Evolutionary conservation across 768 basidiomycete species (phyloP).

Genomic region (Hericium alpestre): DNA sequence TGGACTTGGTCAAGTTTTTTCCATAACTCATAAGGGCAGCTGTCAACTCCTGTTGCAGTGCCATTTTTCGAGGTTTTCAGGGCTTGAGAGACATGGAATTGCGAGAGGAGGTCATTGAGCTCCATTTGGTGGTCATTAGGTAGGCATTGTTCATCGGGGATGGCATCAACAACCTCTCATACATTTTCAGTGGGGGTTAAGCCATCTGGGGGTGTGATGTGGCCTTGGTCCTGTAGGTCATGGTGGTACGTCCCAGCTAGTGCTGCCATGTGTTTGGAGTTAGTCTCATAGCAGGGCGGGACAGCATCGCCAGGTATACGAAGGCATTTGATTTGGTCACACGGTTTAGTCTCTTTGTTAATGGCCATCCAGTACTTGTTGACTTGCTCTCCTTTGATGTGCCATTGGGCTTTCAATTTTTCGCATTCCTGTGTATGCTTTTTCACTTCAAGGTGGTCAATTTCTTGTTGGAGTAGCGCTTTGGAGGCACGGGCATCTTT

Average conservation of each 20-base stretch:
- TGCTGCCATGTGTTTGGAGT: not conserved
- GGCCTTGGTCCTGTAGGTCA: not conserved
- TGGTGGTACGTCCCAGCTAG: not conserved
- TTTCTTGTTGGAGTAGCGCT: not conserved
- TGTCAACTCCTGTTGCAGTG: not conserved
- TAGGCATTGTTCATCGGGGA: not conserved
- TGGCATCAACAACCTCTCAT: not conserved
- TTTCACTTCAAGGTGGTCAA: not conserved
- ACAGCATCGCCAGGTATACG: not conserved
- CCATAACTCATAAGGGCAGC: not conserved
- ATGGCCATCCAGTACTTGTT: not conserved
- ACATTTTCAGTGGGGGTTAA: not conserved
- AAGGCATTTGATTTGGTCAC: not conserved
- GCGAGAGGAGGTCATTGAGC: too few species aligned
- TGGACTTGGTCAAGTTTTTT: not conserved
- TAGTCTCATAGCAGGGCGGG: not conserved
- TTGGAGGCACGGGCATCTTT: not conserved
- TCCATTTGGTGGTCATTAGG: not conserved
- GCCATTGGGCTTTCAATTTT: not conserved
- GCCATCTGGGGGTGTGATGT: not conserved
- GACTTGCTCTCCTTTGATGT: not conserved
- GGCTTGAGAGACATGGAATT: too few species aligned
- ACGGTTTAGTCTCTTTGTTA: not conserved
- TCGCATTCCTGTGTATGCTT: not conserved
- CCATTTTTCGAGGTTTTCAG: not conserved